phyloP scores from a whole-genome alignment of 225 moss, liverwort and hornwort genomes.

The Sphagnum contortum region DNA sequence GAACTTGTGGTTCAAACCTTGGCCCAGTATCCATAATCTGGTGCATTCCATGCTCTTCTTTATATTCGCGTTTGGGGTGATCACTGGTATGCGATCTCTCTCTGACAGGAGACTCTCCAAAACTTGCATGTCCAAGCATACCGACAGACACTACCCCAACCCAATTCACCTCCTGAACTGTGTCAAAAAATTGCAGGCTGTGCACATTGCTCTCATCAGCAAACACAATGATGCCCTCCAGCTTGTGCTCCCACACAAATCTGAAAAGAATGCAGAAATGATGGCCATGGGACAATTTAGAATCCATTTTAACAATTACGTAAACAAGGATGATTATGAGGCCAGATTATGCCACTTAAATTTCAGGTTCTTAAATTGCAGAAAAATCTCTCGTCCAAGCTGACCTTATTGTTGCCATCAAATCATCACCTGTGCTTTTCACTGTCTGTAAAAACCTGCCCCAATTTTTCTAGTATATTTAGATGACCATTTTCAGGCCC shows the following conservation, averaged over 20 bases:
- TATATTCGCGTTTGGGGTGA: slow-evolving; percentile 6
- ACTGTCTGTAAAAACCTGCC: too few species aligned
- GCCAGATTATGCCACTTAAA: too few species aligned
- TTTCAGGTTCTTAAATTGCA: background rate
- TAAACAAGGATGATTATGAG: too few species aligned
- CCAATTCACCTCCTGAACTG: slow-evolving; percentile 69
- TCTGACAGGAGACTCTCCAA: slow-evolving; percentile 10
- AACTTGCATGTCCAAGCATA: slow-evolving; percentile 57
- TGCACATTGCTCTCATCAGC: slow-evolving; percentile 89
- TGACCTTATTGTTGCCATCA: too few species aligned
- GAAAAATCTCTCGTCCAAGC: too few species aligned
- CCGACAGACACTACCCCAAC: slow-evolving; percentile 71
- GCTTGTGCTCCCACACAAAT: slow-evolving; percentile 49
- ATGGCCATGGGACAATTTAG: too few species aligned
- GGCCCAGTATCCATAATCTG: background rate
- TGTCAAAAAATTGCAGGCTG: slow-evolving; percentile 66
- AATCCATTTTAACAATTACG: too few species aligned
- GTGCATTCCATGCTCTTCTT: slow-evolving; percentile 11
- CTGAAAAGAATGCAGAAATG: slow-evolving; percentile 17
- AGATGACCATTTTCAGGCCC: too few species aligned
- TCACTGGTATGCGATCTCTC: slow-evolving; percentile 16
- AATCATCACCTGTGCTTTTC: too few species aligned
- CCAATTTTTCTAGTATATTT: too few species aligned
- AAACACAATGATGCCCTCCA: slow-evolving; percentile 79
- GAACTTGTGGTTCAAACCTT: slow-evolving; percentile 28